phyloP scores from a whole-genome alignment of 2,329 filamentous ascomycete genomes.

The Fusarium pseudonygamai region DNA sequence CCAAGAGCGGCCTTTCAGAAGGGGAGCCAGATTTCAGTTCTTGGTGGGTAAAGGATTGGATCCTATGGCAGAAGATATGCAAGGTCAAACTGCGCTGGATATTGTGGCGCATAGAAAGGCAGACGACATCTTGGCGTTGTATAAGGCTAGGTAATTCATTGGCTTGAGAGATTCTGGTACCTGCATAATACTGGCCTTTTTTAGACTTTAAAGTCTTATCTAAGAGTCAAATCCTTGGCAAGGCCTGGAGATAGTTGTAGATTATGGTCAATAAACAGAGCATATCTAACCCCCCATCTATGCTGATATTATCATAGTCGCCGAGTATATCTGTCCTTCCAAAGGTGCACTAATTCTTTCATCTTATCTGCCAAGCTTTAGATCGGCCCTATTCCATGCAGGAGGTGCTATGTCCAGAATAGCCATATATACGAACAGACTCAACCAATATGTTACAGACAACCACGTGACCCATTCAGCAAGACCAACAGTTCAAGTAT shows the following conservation, averaged over 20 bases:
- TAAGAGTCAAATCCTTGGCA: fast-evolving
- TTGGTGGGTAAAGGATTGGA: background rate
- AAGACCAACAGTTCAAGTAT: fast-evolving
- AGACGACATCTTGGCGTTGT: too few relatives aligned
- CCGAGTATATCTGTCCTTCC: too few relatives aligned
- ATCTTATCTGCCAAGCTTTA: background rate
- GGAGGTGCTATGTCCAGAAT: background rate
- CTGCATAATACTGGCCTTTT: fast-evolving
- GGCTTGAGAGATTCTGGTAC: background rate
- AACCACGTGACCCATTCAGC: background rate
- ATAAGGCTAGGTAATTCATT: background rate
- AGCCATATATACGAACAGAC: background rate
- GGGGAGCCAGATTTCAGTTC: fast-evolving
- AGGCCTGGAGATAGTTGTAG: too few relatives aligned
- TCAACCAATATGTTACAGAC: too few relatives aligned
- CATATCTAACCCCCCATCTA: fast-evolving
- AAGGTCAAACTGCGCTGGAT: background rate
- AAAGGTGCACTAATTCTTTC: fast-evolving
- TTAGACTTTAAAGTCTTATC: fast-evolving
- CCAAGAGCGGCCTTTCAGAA: fast-evolving
- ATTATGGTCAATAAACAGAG: too few relatives aligned
- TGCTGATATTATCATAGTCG: fast-evolving
- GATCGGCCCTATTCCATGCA: background rate
- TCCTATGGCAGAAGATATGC: too few relatives aligned
- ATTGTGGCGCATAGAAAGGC: fast-evolving